phyloP scores from a whole-genome alignment of 495 filamentous ascomycete species.

The Penicillium alfredii region DNA sequence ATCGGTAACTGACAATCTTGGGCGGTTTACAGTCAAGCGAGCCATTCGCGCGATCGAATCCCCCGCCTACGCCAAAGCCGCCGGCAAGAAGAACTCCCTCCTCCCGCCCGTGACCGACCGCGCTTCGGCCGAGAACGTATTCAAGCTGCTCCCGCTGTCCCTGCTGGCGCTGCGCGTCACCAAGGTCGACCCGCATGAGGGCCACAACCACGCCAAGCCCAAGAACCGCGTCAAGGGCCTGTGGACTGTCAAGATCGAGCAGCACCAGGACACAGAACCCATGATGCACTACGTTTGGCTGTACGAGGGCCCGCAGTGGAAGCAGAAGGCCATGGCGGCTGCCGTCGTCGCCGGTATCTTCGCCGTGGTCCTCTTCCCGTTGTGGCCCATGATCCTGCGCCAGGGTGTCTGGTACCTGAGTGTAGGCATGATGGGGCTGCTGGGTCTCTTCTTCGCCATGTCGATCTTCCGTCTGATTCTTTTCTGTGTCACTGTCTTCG shows the following conservation, averaged over 20 bases:
- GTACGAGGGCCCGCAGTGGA: conserved; percentile 90
- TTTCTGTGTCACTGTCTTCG: conserved; percentile 89
- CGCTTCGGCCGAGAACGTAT: conserved; percentile 79
- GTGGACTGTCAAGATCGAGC: conserved; percentile 95
- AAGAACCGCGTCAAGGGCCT: conserved; percentile 89
- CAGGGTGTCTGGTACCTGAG: conserved; percentile 96
- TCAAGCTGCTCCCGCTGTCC: conserved; percentile 95
- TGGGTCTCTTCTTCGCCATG: conserved; percentile 97
- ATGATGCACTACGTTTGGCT: conserved; percentile 96
- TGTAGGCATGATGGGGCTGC: conserved; percentile 86
- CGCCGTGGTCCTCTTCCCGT: conserved; percentile 85
- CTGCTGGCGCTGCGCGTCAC: conserved; percentile 86
- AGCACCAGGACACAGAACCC: conserved; percentile 86
- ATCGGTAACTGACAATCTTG: conserved; percentile 3
- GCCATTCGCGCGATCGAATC: conserved; percentile 90
- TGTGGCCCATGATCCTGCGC: conserved; percentile 89
- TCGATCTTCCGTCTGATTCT: conserved; percentile 91
- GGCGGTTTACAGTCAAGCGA: conserved; percentile 91
- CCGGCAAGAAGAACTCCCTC: conserved; percentile 72
- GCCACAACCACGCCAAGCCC: conserved; percentile 71
- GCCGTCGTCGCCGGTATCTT: conserved; percentile 79
- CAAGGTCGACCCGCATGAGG: conserved; percentile 68
- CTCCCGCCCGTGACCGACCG: conserved; percentile 85
- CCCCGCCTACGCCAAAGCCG: conserved; percentile 78
- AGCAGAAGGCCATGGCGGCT: conserved; percentile 82